Percentiles rank a stretch among this genome's conserved stretches.
These are phyloP conservation scores for Dryas drummondii DNA, from an alignment of 306 rosid genomes.

Conservation along the genomic window DNA sequence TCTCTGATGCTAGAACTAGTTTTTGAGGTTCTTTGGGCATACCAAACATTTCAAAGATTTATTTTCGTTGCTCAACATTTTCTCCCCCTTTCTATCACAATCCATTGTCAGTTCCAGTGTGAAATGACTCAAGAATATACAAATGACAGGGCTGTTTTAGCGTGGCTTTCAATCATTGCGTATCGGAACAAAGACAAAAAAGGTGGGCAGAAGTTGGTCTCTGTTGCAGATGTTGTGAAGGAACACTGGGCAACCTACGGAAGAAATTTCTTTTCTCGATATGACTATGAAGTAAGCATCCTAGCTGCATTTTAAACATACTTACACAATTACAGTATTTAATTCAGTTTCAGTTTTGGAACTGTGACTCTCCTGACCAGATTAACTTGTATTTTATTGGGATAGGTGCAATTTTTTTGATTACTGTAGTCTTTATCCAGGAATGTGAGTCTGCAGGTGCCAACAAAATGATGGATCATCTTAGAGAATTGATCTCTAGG, in stretches of 20 bases:
- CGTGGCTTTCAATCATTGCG: slow-evolving; percentile 95
- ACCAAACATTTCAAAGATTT: not conserved
- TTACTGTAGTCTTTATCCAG: slow-evolving; percentile 40
- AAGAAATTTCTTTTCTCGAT: slow-evolving; percentile 92
- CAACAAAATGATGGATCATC: slow-evolving; percentile 73
- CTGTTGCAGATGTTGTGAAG: slow-evolving; percentile 77
- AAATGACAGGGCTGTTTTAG: slow-evolving; percentile 85
- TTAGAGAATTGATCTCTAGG: slow-evolving; percentile 59
- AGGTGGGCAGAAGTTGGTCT: slow-evolving; percentile 71
- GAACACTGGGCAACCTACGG: slow-evolving; percentile 95
- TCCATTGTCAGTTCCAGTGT: slow-evolving; percentile 20
- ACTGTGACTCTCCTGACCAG: not conserved
- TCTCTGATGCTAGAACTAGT: not conserved
- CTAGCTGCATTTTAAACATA: slow-evolving; percentile 13
- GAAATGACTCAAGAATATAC: slow-evolving; percentile 19
- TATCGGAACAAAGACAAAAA: slow-evolving; percentile 81
- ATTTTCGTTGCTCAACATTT: not conserved
- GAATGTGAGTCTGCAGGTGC: slow-evolving; percentile 96
- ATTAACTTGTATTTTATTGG: slow-evolving; percentile 15
- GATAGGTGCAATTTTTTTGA: slow-evolving; percentile 17
- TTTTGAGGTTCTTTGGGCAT: not conserved
- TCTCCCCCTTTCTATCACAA: slow-evolving; percentile 2
- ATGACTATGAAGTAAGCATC: slow-evolving; percentile 78
- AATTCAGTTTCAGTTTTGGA: slow-evolving; percentile 17
- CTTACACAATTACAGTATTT: slow-evolving; percentile 8